A percentile compares a stretch with the other conserved stretches of the same genome.
Conservation (phyloP, 2,329 filamentous ascomycete genomes). For the Botrytis deweyae region DNA sequence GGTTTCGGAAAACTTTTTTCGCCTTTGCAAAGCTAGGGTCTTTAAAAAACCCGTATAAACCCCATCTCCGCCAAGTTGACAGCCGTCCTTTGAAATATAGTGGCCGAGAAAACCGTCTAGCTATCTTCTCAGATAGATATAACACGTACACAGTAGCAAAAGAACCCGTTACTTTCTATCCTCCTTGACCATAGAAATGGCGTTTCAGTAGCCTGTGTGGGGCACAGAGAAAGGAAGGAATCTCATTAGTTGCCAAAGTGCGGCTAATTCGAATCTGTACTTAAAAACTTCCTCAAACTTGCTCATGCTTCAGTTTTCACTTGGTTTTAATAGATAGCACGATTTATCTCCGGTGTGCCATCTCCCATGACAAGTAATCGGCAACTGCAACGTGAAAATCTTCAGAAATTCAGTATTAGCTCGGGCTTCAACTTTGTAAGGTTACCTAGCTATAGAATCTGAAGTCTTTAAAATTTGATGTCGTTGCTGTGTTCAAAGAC, state of each 20-base stretch:
- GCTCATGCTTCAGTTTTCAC: neutral
- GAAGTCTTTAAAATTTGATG: fast-evolving
- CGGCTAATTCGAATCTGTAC: neutral
- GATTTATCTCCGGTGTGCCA: neutral
- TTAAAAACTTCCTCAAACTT: neutral
- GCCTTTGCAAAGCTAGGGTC: neutral
- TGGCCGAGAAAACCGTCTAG: neutral
- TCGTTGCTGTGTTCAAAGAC: neutral
- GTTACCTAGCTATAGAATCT: neutral
- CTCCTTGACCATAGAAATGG: neutral
- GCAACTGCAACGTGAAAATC: neutral
- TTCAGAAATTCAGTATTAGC: neutral
- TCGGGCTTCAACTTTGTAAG: neutral
- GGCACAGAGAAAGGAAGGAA: neutral
- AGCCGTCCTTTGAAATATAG: neutral
- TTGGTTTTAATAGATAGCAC: fast-evolving
- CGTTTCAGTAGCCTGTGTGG: neutral
- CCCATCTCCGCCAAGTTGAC: neutral
- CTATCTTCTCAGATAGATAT: neutral
- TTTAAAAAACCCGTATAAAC: neutral
- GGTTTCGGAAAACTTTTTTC: neutral
- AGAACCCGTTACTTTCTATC: fast-evolving
- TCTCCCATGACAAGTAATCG: neutral
- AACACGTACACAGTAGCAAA: neutral
- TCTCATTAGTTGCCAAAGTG: neutral